phyloP scores from a whole-genome alignment of 352 stramenopile genomes.

The Saprolegnia parasitica region DNA sequence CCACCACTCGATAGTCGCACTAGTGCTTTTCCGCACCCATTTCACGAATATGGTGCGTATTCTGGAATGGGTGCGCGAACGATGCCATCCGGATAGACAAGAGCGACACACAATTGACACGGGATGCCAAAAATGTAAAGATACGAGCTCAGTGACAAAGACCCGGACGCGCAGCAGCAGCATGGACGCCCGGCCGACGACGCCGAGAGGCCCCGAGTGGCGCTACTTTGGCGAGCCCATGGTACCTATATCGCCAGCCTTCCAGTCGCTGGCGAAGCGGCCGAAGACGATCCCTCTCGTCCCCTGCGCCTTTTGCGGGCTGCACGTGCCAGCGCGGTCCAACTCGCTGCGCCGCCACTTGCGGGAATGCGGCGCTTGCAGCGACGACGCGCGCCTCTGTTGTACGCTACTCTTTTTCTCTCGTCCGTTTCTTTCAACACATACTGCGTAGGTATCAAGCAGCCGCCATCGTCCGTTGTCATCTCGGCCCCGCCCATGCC shows the following conservation, averaged over 20 bases:
- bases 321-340: conserved; percentile 15
- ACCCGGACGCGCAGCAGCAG: background rate
- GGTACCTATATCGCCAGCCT: background rate
- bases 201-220: conserved; percentile 18
- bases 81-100: background rate
- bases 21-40: no score
- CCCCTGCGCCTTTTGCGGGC: conserved; percentile 7
- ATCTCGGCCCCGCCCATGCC: background rate
- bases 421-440: background rate
- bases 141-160: no score
- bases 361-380: conserved; percentile 22
- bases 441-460: conserved; percentile 19
- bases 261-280: conserved; percentile 1
- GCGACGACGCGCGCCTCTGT: conserved; percentile 24
- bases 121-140: background rate
- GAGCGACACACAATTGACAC: conserved; percentile 11
- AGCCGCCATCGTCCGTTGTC: conserved; percentile 17
- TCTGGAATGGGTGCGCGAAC: no score
- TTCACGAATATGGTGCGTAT: no score
- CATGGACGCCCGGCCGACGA: background rate
- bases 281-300: conserved; percentile 27
- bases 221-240: conserved; percentile 22
- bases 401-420: conserved; percentile 5
- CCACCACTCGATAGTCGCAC: background rate
- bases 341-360: conserved; percentile 25